Evolutionary conservation across 495 filamentous ascomycete genomes (phyloP), one percentile per base, ranked within the genome.

Genomic region (Geopyxis carbonaria): DNA sequence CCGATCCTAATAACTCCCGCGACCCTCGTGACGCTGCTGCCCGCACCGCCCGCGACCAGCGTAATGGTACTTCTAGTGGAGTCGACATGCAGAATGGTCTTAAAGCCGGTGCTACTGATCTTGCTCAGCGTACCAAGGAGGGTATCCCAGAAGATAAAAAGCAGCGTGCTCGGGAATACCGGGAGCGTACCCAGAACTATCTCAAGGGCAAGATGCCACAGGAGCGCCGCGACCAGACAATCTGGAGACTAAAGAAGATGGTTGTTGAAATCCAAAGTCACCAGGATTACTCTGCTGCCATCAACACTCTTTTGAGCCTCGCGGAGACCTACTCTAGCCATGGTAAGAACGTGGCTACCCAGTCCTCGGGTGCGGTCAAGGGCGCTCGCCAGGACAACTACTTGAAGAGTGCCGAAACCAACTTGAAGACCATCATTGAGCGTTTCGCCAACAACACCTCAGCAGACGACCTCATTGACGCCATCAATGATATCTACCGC

Each of bases 181-280:
- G 66, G 2, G 68, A 73, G 21, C 68, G 69, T 32, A 66, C 73
- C 19, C 73, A 67, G 53, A 69, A 77, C 40, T 95, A 93, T 52
- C 56, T 93, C 18, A 64, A 66, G 11, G 66, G 73, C 36, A 95
- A 94, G 66, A 65, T 97, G 57, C 87, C 89, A 0, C 65, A 86
- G 64, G 87, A 95, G 61, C 84, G 91, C 42, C 84, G 87, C 21
- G 85, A 95, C 2, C 87, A 93, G 64, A 75, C 74, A 18, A 73
- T 94, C 50, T 94, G 75, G 69, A 80, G 89, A 33, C 58, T 97
- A 42, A 95, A 94, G 73, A 95, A 94, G 71, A 92, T 97, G 81
- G 62, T 97, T 19, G 68, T 93, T 40, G 89, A 97, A 65, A 78
- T 92, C 40, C 89, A 97, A 57, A 76, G 83, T 27, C 89, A 93